Evolutionary conservation across 2,329 filamentous ascomycete species (phyloP), one percentile per base, ranked within the genome.

Genomic region (Diaporthe sp.): DNA sequence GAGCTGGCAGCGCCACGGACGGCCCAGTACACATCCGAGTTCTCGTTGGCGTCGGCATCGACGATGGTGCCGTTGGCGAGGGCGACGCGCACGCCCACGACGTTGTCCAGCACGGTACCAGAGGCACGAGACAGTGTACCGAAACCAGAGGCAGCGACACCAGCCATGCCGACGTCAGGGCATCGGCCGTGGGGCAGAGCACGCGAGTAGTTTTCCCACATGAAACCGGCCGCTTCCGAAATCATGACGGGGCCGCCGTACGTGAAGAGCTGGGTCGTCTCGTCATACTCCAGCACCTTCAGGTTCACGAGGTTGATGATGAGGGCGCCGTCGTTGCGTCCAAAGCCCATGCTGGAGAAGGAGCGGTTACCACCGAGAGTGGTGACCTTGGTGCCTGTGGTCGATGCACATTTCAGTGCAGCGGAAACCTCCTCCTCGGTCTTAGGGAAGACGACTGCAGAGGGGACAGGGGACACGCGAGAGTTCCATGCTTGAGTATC

Each of bases 291-390:
- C 6, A 73, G 49, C 34, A 73, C 44, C 59, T 73, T 73, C 37
- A 73, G 42, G 61, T 73, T 31, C 44, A 17, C 15, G 12, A 73
- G 49, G 72, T 73, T 73, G 59, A 73, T 31, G 25, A 73, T 44
- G 28, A 73, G 44, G 25, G 72, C 72, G 15, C 72, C 72, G 12
- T 73, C 72, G 49, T 67, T 73, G 10, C 72, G 72, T 53, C 72
- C 72, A 2, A 73, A 73, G 39, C 72, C 72, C 72, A 73, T 73
- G 59, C 72, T 73, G 22, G 72, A 73, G 49, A 73, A 73, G 17
- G 72, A 73, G 28, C 72, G 72, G 59, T 73, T 73, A 17, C 72
- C 72, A 28, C 72, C 72, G 9, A 73, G 72, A 28, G 72, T 73
- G 19, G 72, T 73, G 17, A 73, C 72, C 51, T 73, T 73, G 39